These are phyloP conservation scores for Tricholoma hemisulphureum DNA, from an alignment of 768 basidiomycete genomes.

Conservation along the genomic window DNA sequence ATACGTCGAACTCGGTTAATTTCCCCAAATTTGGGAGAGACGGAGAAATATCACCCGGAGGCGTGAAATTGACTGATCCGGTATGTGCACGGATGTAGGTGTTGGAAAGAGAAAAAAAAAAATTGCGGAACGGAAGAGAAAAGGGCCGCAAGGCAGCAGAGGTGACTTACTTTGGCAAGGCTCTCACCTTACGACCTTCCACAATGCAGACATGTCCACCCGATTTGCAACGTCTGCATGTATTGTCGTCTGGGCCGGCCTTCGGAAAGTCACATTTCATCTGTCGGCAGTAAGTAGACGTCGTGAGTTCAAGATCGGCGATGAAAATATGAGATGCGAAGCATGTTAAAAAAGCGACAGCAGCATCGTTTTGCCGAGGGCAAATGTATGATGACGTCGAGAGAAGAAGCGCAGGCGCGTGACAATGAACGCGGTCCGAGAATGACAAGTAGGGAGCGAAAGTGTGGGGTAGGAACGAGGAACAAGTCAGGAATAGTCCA, in stretches of 20 bases:
- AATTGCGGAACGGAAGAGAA: slow-evolving; percentile 12
- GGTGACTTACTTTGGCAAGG: slow-evolving; percentile 74
- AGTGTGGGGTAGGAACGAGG: slow-evolving; percentile 12
- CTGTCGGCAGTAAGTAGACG: slow-evolving; percentile 34
- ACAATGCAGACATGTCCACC: slow-evolving; percentile 79
- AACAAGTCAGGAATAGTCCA: slow-evolving; percentile 10
- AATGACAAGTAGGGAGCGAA: slow-evolving; percentile 8
- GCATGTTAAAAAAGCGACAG: slow-evolving; percentile 1
- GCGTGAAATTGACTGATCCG: slow-evolving; percentile 14
- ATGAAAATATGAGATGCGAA: not conserved
- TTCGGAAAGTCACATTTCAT: slow-evolving; percentile 86
- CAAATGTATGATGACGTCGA: no score
- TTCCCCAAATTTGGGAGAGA: slow-evolving; percentile 11
- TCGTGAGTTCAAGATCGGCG: slow-evolving; percentile 4
- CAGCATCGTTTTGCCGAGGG: not conserved
- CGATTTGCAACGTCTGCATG: slow-evolving; percentile 75
- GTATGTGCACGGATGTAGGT: not conserved
- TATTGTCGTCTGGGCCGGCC: slow-evolving; percentile 63
- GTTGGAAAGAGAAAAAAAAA: no score
- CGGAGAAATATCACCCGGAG: slow-evolving; percentile 9
- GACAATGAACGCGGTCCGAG: not conserved
- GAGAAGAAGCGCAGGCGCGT: not conserved
- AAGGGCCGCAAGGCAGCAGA: slow-evolving; percentile 14
- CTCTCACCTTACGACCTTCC: slow-evolving; percentile 77
- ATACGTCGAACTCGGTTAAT: slow-evolving; percentile 8